Base-by-base conservation (phyloP, 345 rosid species). In the Balakata baccata region DNA sequence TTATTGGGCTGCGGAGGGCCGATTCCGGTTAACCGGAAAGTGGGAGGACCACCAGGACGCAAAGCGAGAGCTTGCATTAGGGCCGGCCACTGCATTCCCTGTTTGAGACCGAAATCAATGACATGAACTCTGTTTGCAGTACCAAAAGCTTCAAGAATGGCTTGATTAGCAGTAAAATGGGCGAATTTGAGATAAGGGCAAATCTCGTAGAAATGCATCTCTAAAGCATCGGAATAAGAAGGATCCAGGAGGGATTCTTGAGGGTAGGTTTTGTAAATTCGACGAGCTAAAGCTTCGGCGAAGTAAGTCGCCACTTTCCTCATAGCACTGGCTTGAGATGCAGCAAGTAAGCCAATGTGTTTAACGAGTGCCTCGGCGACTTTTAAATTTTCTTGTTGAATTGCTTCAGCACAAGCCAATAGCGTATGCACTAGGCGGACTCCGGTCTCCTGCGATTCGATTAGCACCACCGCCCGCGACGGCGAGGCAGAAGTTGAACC, bases 31-130 rank as follows among this genome's bases (percentile, higher is more conserved):
- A 77, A 43, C 10, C 80, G 76, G 46, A 77, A 77, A 14, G 73
- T 64, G 7, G 80, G 80, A 13, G 80, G 76, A 6, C 80, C 80
- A 23, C 76, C 76, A 2, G 80, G 69, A 3, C 80, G 62, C n/a
- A 77, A 53, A 11, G 80, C 80, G 12, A 77, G 76, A 17, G 80
- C 76, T 50, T 77, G 80, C 62, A 80, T 66, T 2, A 80, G 70
- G 1, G 82, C 82, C 23, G 82, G 82, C 82, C 82, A 80, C 39
- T 80, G 82, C 79, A 80, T 80, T 46, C 82, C 82, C 12, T 80
- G 82, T 25, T 80, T 80, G 2, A 80, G 66, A n/a, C 82, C 79
- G 52, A 80, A 80, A 59, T 80, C 82, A 68, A 80, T 75, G 7
- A 80, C 79, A 17, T 80, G 82, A n/a, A 80, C 82, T 49, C 79